Evolutionary conservation across 306 rosid genomes (phyloP), one percentile per base, ranked within the genome.

Genomic region (Begonia masoniana): DNA sequence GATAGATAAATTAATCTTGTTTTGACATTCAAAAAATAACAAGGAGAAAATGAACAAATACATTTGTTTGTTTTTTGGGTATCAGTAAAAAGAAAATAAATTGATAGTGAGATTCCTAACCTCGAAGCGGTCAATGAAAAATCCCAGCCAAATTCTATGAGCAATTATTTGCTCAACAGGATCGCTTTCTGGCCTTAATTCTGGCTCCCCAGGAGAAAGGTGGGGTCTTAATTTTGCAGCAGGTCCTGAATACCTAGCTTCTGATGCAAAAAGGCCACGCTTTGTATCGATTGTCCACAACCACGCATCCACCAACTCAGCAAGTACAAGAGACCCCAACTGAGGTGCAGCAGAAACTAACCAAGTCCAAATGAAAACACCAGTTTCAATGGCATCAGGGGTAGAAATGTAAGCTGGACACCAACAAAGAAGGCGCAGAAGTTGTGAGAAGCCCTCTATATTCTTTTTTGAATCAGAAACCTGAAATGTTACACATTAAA

Each of bases 221-320:
- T 83, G 99, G 67, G 99, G 99, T 74, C 77, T 83, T 67, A 91
- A 66, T 76, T 81, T 83, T 62, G 99, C 92, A 69, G 92, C 78
- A 50, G 99, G 96, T 49, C 99, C 96, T 62, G 78, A 84, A 69
- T 63, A 79, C 64, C 73, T 86, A 47, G 58, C 69, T 48, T 77
- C 99, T 45, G 80, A 86, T 45, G 99, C 92, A 75, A 91, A 91
- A 50, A 91, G 78, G 55, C 99, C 99, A 35, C 86, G 85, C 66
- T 75, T 91, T 59, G 96, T 91, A 64, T 91, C 99, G 62, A 91
- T 83, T 55, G 99, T 91, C 99, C 99, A 91, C 66, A 91, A 66
- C 99, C 99, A 91, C 50, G 97, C 97, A 66, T 91, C 97, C 64
- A 91, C 94, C 71, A 91, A 96, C 79, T 91, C 99, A 0, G 99